Percentiles rank a stretch among this genome's conserved stretches.
These are phyloP conservation scores for Alternaria metachromatica DNA, from an alignment of 2,329 filamentous ascomycete species.

Conservation along the genomic window DNA sequence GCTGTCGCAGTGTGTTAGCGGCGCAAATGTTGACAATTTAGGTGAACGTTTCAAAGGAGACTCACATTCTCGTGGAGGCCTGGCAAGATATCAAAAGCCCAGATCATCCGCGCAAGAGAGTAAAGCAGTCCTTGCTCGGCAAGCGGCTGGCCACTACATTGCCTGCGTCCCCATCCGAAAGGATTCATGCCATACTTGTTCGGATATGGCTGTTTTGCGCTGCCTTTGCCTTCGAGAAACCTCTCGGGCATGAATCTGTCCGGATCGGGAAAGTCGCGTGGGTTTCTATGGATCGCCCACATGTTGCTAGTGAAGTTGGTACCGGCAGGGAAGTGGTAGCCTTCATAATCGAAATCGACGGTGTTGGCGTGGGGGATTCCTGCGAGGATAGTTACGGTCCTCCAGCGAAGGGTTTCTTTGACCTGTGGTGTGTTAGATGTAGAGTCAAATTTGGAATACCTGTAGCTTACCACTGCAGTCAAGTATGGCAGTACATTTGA, in stretches of 20 bases:
- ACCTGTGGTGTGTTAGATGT: not conserved
- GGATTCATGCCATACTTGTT: not conserved
- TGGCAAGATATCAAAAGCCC: not conserved
- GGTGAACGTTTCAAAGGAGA: not conserved
- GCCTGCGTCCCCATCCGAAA: not conserved
- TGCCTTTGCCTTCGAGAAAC: not conserved
- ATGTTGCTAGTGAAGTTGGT: not conserved
- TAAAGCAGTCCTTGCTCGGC: not conserved
- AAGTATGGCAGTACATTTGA: not conserved
- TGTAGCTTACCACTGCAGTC: not conserved
- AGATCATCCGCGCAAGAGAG: not conserved
- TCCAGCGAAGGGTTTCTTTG: not conserved
- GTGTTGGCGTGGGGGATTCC: not conserved
- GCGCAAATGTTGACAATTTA: rapidly evolving
- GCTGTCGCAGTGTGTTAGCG: not conserved
- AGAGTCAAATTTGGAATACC: no score
- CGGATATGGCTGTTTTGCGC: not conserved
- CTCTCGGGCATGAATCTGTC: not conserved
- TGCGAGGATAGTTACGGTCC: not conserved
- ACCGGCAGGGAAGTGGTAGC: not conserved
- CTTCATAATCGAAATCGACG: not conserved
- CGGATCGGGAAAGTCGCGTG: not conserved
- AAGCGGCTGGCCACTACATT: not conserved
- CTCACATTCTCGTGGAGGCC: not conserved
- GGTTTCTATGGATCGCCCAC: not conserved